Evolutionary conservation across 139 green algal species (phyloP).

Genomic region (Coelastrella sp.): DNA sequence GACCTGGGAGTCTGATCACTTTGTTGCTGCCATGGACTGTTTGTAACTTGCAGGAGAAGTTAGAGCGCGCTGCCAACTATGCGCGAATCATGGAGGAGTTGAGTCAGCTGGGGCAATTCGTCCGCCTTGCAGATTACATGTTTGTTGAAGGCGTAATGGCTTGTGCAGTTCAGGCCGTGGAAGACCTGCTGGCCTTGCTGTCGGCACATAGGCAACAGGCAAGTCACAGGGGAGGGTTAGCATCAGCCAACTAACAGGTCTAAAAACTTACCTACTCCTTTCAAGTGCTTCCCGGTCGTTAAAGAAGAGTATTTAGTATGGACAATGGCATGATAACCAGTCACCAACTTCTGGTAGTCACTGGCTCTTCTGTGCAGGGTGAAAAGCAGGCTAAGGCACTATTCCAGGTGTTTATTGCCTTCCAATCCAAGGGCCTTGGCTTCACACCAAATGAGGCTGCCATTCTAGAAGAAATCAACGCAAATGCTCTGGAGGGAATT

Average conservation of each 20-base stretch:
- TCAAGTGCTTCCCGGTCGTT: too few species aligned
- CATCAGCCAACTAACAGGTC: too few species aligned
- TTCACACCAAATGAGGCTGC: slow-evolving; percentile 72
- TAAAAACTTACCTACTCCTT: too few species aligned
- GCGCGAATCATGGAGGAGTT: slow-evolving; percentile 79
- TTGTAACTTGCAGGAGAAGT: slow-evolving; percentile 70
- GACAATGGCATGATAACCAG: too few species aligned
- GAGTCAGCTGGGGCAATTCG: slow-evolving; percentile 77
- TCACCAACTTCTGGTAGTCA: too few species aligned
- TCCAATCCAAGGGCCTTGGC: slow-evolving; percentile 64
- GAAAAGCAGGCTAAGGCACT: slow-evolving; percentile 80
- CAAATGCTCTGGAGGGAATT: slow-evolving; percentile 74
- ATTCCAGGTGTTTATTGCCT: slow-evolving; percentile 75
- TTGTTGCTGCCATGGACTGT: too few species aligned
- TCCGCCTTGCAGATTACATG: slow-evolving; percentile 84
- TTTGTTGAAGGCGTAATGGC: slow-evolving; percentile 67
- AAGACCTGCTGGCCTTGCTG: slow-evolving; percentile 37
- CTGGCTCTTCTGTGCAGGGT: slow-evolving; percentile 48
- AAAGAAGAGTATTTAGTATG: too few species aligned
- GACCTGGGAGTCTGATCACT: too few species aligned
- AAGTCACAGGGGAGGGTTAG: too few species aligned
- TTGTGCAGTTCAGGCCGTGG: slow-evolving; percentile 14
- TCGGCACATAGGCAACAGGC: slow-evolving; percentile 46
- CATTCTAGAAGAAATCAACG: slow-evolving; percentile 75
- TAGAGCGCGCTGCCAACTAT: slow-evolving; percentile 80